A percentile compares a stretch with the other conserved stretches of the same genome.
phyloP scores from a whole-genome alignment of 495 filamentous ascomycete species.

The Aspergillus saccharolyticus region DNA sequence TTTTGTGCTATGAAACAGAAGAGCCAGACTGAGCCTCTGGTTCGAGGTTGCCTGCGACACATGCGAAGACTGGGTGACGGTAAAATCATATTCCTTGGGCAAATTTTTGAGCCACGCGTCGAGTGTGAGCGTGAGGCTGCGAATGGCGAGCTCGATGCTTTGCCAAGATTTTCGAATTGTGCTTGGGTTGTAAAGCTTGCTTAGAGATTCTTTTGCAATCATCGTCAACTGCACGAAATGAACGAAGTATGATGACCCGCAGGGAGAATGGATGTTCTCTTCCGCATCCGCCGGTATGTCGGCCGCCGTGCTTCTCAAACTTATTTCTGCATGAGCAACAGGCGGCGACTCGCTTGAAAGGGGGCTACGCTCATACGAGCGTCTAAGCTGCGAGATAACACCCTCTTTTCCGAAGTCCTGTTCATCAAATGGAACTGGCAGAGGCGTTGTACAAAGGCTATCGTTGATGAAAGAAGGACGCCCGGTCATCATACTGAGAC shows the following conservation, averaged over 20 bases:
- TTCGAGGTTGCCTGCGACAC: conserved; percentile 26
- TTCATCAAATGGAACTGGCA: conserved; percentile 52
- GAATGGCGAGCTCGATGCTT: conserved; percentile 36
- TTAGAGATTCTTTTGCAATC: conserved; percentile 49
- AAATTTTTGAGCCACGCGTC: conserved; percentile 41
- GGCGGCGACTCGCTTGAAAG: conserved; percentile 19
- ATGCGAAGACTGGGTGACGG: conserved; percentile 22
- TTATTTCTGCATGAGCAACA: conserved; percentile 5
- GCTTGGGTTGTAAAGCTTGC: conserved; percentile 54
- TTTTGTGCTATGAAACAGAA: conserved; percentile 54
- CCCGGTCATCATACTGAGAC: conserved; percentile 55
- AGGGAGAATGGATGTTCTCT: conserved; percentile 29
- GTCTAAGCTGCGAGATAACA: conserved; percentile 29
- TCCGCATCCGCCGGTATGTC: conserved; percentile 20
- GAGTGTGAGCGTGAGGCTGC: conserved; percentile 34
- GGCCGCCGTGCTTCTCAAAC: conserved; percentile 15
- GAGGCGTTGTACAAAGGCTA: conserved; percentile 48
- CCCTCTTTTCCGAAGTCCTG: conserved; percentile 38
- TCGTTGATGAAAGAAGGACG: conserved; percentile 54
- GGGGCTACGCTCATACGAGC: conserved; percentile 17
- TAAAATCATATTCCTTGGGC: conserved; percentile 36
- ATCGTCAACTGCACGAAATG: conserved; percentile 42
- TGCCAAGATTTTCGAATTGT: conserved; percentile 49
- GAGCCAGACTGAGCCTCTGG: conserved; percentile 45
- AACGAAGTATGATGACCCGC: conserved; percentile 47